phyloP scores from a whole-genome alignment of 2,329 filamentous ascomycete species.

The Capronia epimyces region DNA sequence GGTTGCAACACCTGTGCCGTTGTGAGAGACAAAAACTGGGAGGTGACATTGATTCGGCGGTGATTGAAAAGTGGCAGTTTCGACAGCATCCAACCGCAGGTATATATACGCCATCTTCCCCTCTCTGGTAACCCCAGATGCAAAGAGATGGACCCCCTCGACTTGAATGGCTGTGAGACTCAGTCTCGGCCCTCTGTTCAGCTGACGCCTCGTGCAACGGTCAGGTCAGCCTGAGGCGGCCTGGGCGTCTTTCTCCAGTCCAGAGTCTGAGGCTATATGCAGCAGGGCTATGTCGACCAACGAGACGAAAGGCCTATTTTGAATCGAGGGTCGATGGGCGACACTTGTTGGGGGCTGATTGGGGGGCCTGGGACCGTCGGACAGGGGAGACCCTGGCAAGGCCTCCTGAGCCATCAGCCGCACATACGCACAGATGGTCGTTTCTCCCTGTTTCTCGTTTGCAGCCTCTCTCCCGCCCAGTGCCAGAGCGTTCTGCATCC shows the following conservation, averaged over 20 bases:
- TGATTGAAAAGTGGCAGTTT: background rate
- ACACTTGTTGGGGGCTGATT: too few relatives aligned
- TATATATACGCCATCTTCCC: background rate
- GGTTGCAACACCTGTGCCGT: too few relatives aligned
- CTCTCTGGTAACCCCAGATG: background rate
- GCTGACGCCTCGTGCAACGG: slow-evolving; percentile 2
- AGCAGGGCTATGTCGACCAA: background rate
- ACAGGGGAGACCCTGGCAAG: too few relatives aligned
- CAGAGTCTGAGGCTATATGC: background rate
- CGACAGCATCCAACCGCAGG: background rate
- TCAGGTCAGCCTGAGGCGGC: background rate
- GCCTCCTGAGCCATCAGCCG: too few relatives aligned
- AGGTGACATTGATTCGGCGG: background rate
- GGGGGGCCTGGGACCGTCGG: too few relatives aligned
- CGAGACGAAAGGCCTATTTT: background rate
- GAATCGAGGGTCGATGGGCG: too few relatives aligned
- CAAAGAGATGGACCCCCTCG: too few relatives aligned
- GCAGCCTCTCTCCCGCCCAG: too few relatives aligned
- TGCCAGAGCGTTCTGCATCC: too few relatives aligned
- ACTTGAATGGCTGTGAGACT: background rate
- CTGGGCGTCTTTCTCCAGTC: background rate
- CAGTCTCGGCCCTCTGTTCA: background rate
- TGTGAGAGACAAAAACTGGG: background rate
- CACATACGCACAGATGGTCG: too few relatives aligned
- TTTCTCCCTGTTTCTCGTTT: too few relatives aligned